phyloP scores from a whole-genome alignment of 2,329 filamentous ascomycete species.

The Trichoderma sp. region DNA sequence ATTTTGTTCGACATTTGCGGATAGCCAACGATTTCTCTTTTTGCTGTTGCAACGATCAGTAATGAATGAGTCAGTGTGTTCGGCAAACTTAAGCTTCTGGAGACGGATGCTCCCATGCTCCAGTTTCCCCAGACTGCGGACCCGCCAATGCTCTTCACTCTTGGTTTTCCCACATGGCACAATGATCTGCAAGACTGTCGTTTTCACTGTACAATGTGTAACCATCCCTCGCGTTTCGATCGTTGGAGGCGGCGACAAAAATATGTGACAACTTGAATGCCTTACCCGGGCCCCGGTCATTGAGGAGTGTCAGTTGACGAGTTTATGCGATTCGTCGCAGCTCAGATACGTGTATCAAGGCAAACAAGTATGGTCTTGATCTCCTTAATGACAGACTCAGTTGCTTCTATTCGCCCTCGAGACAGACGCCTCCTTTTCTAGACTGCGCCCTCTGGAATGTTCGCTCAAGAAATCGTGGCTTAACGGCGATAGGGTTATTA shows the following conservation, averaged over 20 bases:
- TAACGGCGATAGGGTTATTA: slow-evolving; percentile 1
- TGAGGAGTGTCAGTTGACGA: too few relatives aligned
- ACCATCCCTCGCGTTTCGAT: neutral
- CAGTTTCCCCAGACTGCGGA: slow-evolving; percentile 19
- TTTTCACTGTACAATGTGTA: too few relatives aligned
- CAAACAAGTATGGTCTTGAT: too few relatives aligned
- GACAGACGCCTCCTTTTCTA: neutral
- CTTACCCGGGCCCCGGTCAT: too few relatives aligned
- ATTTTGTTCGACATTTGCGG: neutral
- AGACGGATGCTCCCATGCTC: slow-evolving; percentile 9
- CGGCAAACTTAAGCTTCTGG: neutral
- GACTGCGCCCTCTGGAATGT: slow-evolving; percentile 4
- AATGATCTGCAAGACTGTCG: neutral
- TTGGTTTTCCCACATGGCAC: neutral
- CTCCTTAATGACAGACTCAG: too few relatives aligned
- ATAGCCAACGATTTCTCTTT: too few relatives aligned
- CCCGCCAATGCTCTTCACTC: neutral
- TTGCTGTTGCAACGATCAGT: neutral
- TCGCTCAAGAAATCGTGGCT: neutral
- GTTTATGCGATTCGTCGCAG: too few relatives aligned
- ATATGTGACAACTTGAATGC: neutral
- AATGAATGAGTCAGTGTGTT: neutral
- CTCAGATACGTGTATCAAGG: too few relatives aligned
- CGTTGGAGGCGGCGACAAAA: neutral
- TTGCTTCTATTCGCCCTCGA: neutral